Percentiles rank a stretch among this genome's conserved stretches.
Conservation (phyloP, 2,329 filamentous ascomycete species). For the Fusarium veterinarium region DNA sequence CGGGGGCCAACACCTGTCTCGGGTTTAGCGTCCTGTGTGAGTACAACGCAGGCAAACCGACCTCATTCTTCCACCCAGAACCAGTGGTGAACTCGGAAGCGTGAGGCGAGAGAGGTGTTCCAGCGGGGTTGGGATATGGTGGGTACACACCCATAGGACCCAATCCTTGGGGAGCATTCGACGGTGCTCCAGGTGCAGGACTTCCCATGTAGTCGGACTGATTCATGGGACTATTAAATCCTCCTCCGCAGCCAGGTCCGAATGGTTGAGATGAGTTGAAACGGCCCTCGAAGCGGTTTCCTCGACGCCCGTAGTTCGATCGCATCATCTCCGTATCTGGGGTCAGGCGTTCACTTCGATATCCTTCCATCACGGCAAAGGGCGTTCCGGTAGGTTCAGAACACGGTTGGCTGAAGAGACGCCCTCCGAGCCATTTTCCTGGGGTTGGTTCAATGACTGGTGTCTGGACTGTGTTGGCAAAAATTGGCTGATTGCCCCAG, state of each 20-base stretch:
- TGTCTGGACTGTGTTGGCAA: conserved; percentile 50
- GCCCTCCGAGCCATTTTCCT: conserved; percentile 59
- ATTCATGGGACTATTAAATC: conserved; percentile 48
- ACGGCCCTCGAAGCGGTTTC: conserved; percentile 60
- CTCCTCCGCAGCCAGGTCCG: conserved; percentile 51
- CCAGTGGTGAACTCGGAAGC: conserved; percentile 78
- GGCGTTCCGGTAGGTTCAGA: conserved; percentile 52
- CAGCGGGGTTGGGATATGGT: conserved; percentile 66
- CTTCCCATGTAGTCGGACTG: conserved; percentile 53
- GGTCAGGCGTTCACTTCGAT: conserved; percentile 59
- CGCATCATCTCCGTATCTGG: conserved; percentile 63
- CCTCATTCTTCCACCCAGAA: conserved; percentile 67
- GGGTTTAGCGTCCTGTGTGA: conserved; percentile 23
- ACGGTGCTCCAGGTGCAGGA: conserved; percentile 49
- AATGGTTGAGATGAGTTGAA: conserved; percentile 52
- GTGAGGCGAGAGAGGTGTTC: conserved; percentile 77
- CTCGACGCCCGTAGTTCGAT: conserved; percentile 56
- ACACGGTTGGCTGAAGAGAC: conserved; percentile 53
- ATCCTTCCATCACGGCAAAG: conserved; percentile 54
- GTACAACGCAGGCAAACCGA: conserved; percentile 45
- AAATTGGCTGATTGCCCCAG: conserved; percentile 64
- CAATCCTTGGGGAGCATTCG: conserved; percentile 51
- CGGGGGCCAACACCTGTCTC: conserved; percentile 59
- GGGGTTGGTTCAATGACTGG: conserved; percentile 52
- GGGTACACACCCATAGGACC: conserved; percentile 54